Evolutionary conservation across 345 rosid species (phyloP).

Genomic region (Brassica cretica): DNA sequence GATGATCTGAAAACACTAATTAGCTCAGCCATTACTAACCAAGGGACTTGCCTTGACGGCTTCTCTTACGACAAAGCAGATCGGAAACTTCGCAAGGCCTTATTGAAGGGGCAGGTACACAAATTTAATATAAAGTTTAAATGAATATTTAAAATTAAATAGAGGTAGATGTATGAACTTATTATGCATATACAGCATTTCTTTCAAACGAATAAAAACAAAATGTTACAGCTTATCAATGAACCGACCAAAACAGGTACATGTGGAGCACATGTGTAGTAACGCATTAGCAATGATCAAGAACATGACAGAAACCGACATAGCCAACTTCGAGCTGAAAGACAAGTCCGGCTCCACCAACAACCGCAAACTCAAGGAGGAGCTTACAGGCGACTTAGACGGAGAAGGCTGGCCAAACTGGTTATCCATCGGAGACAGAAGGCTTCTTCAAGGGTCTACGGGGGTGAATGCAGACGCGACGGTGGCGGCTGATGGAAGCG

Average conservation of each 20-base stretch:
- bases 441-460: conserved; percentile 59
- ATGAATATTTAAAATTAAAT: neutral
- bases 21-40: conserved; percentile 90
- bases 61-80: conserved; percentile 64
- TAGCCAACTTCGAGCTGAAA: conserved; percentile 36
- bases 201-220: neutral
- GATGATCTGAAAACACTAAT: conserved; percentile 78
- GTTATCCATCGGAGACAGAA: conserved; percentile 65
- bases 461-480: conserved; percentile 65
- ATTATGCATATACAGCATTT: neutral
- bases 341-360: conserved; percentile 18
- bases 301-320: conserved; percentile 55
- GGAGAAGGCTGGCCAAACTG: conserved; percentile 67
- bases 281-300: conserved; percentile 54
- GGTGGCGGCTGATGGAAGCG: conserved; percentile 91
- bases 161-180: neutral
- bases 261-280: conserved; percentile 53
- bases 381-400: conserved; percentile 29
- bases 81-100: conserved; percentile 43
- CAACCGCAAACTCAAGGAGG: conserved; percentile 48
- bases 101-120: conserved; percentile 46
- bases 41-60: conserved; percentile 77
- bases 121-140: neutral
- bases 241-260: conserved; percentile 27
- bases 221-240: conserved; percentile 6